phyloP scores from a whole-genome alignment of 176 grass and related monocot species.

The Stipa capillata region DNA sequence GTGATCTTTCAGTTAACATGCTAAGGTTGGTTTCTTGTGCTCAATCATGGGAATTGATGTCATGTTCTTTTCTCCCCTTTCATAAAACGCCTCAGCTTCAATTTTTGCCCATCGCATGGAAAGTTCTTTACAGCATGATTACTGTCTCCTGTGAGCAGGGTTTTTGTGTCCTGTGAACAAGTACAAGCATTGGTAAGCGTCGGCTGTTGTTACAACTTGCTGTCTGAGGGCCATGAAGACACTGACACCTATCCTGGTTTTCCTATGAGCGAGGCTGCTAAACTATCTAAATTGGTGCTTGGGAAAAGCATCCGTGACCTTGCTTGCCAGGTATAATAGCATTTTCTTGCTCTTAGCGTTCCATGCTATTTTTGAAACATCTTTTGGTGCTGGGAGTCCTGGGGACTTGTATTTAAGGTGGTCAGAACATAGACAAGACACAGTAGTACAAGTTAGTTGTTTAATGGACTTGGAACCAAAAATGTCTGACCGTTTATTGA shows the following conservation, averaged over 20 bases:
- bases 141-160: constrained; percentile 44
- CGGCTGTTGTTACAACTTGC: constrained; percentile 89
- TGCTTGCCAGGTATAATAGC: constrained; percentile 71
- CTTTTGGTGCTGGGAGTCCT: neutral
- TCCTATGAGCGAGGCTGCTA: constrained; percentile 73
- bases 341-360: neutral
- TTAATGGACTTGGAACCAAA: no score
- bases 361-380: neutral
- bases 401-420: neutral
- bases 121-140: constrained; percentile 22
- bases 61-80: neutral
- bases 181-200: constrained; percentile 68
- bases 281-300: constrained; percentile 31
- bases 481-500: no score
- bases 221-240: constrained; percentile 50
- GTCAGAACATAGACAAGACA: neutral
- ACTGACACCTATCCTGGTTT: constrained; percentile 43
- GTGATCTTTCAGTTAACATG: constrained; percentile 98
- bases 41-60: neutral
- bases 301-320: constrained; percentile 85
- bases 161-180: constrained; percentile 63
- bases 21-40: constrained; percentile 53
- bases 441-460: neutral
- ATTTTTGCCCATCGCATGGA: neutral
- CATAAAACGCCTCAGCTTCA: neutral